Base-by-base conservation (phyloP, 768 basidiomycete species). In the Tulasnella sp. region DNA sequence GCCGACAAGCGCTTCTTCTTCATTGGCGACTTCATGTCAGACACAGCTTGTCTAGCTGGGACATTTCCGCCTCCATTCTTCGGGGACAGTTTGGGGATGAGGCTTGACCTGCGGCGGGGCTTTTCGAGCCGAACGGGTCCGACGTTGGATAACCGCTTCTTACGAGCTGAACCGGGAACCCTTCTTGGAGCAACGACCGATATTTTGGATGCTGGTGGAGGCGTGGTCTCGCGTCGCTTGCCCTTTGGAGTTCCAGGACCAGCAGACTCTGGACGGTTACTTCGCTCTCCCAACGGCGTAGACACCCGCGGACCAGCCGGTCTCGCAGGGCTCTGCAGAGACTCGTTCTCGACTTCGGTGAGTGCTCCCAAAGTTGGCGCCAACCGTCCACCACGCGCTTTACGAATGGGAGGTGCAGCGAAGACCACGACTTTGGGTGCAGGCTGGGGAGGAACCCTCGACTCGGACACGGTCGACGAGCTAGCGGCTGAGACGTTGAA, bases 61-160 rank as follows among this genome's bases (percentile, higher is more conserved):
- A 34, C n/a, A 64, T 34, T 34, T 22, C 35, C 52, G 22, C 62
- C 34, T 12, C 62, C 62, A 17, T 29, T 39, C 39, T 41, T 26
- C 4, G 71, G 71, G 36, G 71, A 72, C 5, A 72, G 62, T 74
- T 87, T 86, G n/a, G 89, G 89, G 74, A 94, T 90, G 83, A 92
- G 80, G 77, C 92, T 94, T 42, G 92, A 92, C 72, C 92, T 84
- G 26, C 92, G 83, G 73, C 91, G 83, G 16, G 81, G 80, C 79
- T 90, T 91, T 79, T 94, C 92, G 73, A 81, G 84, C 40, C 92
- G 87, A 78, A 88, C 77, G n/a, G 89, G 85, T 5, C 92, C 92
- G 72, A 92, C 85, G 76, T 88, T 89, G 29, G 92, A 94, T 42
- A 89, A 85, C 73, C 90, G 83, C 59, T 81, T 80, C 76, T 84